Evolutionary conservation across 805 yeast species (phyloP).

Genomic region (Sungouiozyma intestinalis): DNA sequence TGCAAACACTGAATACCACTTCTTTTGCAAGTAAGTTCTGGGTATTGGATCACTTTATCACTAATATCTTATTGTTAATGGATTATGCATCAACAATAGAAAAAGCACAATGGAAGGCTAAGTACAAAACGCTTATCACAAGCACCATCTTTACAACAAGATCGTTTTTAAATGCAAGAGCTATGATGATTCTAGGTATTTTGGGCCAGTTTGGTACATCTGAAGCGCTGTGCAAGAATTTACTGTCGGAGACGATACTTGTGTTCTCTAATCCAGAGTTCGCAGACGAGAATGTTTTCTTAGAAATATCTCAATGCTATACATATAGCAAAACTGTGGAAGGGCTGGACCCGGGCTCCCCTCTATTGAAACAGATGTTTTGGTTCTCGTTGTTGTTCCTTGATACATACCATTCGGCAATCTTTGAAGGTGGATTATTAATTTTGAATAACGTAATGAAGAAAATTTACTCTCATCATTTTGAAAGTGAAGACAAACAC

Average conservation of each 20-base stretch:
- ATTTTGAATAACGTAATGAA: conserved; percentile 30
- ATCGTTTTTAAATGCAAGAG: conserved; percentile 56
- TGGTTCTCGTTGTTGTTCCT: conserved; percentile 30
- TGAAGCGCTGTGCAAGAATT: conserved; percentile 36
- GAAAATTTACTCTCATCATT: conserved; percentile 25
- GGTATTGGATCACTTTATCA: conserved; percentile 50
- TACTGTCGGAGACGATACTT: conserved; percentile 25
- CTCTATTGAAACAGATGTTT: conserved; percentile 24
- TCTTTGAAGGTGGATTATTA: conserved; percentile 33
- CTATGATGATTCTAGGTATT: conserved; percentile 59
- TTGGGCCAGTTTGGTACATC: conserved; percentile 53
- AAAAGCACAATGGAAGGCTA: conserved; percentile 45
- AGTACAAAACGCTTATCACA: conserved; percentile 55
- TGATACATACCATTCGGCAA: conserved; percentile 26
- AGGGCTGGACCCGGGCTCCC: conserved; percentile 29
- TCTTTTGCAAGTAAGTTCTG: conserved; percentile 32
- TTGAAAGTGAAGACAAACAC: conserved; percentile 12
- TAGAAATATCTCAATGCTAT: conserved; percentile 30
- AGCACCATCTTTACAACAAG: conserved; percentile 48
- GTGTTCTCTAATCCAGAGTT: conserved; percentile 28
- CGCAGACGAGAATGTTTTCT: conserved; percentile 23
- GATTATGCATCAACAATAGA: conserved; percentile 37
- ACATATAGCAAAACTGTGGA: conserved; percentile 32
- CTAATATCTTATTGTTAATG: conserved; percentile 42
- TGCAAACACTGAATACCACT: conserved; percentile 27